Base-by-base conservation (phyloP, 108 stramenopile species). In the Stephanodiscus triporus region DNA sequence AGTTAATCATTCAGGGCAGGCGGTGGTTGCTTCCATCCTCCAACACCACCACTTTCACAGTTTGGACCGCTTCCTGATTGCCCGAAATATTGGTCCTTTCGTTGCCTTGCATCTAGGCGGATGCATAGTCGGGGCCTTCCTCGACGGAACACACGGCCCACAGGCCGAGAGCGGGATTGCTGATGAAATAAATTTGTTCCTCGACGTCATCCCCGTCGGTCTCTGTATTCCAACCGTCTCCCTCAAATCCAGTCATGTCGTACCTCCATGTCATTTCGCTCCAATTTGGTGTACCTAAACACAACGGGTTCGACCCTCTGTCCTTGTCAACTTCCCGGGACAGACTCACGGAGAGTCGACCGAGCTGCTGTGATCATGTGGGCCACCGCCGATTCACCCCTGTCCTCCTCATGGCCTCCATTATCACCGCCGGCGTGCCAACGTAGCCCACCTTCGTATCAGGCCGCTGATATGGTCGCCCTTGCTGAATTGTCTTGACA, bases 381-480 rank as follows among this genome's bases (percentile, higher is more conserved):
- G 6, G 97, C 97, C 13, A 96, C 97, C 1, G 95, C 95, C 2
- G 92, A 90, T 87, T 81, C 54, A 98, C 96, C 96, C 23, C 76
- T 57, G 65, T 90, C 78, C 2, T 85, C 32, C 88, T 69, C 90
- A 98, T 87, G 37, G 76, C 82, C 27, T 87, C 68, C 93, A 98
- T 88, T 1, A 94, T 90, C n/a, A n/a, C n/a, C 23, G 68, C 66
- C 0, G 94, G 93, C 7, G 97, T 97, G 23, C 96, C 93, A 19
- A 83, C 66, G 71, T 98, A 98, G 2, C 97, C 97, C 62, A 94
- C 93, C 61, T 94, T 83, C 97, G 91, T 66, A 98, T 98, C 47
- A 98, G 60, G 29, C 65, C 36, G 64, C 97, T 97, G 48, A 96
- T 90, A 2, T 76, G 73, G 6, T 64, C 81, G 74, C 97, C 97